Percentiles rank a stretch among this genome's conserved stretches.
Conservation (phyloP, 441 rosid species). For the Dalechampia spathulata region DNA sequence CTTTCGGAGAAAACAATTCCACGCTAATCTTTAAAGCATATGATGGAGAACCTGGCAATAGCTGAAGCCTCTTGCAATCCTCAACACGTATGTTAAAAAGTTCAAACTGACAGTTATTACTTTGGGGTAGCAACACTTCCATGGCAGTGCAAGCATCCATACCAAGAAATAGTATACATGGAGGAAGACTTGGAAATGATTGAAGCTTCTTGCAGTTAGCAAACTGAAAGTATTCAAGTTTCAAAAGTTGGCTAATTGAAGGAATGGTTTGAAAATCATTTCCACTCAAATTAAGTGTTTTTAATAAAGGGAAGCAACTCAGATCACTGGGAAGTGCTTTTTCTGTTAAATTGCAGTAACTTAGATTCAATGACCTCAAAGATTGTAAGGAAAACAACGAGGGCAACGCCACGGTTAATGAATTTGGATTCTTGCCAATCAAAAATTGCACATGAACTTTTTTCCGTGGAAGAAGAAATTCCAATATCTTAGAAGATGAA, state of each 20-base stretch:
- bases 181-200: conserved; percentile 41
- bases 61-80: conserved; percentile 30
- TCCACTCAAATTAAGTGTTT: conserved; percentile 25
- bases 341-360: conserved; percentile 36
- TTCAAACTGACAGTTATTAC: conserved; percentile 25
- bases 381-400: conserved; percentile 21
- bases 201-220: conserved; percentile 30
- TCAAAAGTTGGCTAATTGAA: conserved; percentile 24
- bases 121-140: conserved; percentile 21
- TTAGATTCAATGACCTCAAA: conserved; percentile 27
- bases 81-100: conserved; percentile 22
- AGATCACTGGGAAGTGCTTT: conserved; percentile 29
- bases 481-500: not conserved
- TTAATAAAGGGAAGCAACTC: conserved; percentile 25
- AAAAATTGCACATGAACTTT: conserved; percentile 5
- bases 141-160: conserved; percentile 32
- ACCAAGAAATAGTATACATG: conserved; percentile 16
- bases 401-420: no score
- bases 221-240: conserved; percentile 23
- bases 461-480: conserved; percentile 6
- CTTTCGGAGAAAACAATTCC: conserved; percentile 15
- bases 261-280: conserved; percentile 35
- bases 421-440: not conserved
- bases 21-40: conserved; percentile 13
- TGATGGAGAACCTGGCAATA: conserved; percentile 35